These are phyloP conservation scores for Ophiostoma sp. DNA, from an alignment of 2,329 filamentous ascomycete species.

Conservation along the genomic window DNA sequence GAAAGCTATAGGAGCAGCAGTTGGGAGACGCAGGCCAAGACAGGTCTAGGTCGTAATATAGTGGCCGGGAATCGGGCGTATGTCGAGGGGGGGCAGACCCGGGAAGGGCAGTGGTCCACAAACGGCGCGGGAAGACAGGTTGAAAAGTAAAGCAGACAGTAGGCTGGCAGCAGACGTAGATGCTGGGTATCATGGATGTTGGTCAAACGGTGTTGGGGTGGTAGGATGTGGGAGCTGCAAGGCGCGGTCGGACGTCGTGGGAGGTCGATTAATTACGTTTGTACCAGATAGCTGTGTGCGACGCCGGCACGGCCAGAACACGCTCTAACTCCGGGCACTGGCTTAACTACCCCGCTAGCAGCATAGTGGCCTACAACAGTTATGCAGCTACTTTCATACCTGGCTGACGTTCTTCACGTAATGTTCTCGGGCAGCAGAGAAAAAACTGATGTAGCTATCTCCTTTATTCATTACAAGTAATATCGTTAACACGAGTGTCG, in stretches of 20 bases:
- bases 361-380: neutral
- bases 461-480: too few species aligned
- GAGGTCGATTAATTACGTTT: slow-evolving; percentile 1
- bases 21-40: too few species aligned
- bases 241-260: neutral
- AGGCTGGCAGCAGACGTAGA: neutral
- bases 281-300: slow-evolving; percentile 16
- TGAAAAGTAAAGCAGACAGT: neutral
- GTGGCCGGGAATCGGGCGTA: neutral
- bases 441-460: too few species aligned
- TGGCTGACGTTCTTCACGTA: too few species aligned
- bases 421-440: too few species aligned
- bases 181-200: neutral
- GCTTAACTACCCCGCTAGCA: neutral
- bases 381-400: too few species aligned
- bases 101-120: neutral
- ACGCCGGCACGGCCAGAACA: slow-evolving; percentile 7
- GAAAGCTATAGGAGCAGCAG: too few species aligned
- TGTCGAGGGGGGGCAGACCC: neutral
- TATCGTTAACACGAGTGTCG: too few species aligned
- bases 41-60: too few species aligned
- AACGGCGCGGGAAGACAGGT: neutral
- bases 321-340: slow-evolving; percentile 7
- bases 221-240: neutral
- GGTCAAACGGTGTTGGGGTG: neutral